phyloP scores from a whole-genome alignment of 2,329 filamentous ascomycete species.

The Sclerotinia trifoliorum region DNA sequence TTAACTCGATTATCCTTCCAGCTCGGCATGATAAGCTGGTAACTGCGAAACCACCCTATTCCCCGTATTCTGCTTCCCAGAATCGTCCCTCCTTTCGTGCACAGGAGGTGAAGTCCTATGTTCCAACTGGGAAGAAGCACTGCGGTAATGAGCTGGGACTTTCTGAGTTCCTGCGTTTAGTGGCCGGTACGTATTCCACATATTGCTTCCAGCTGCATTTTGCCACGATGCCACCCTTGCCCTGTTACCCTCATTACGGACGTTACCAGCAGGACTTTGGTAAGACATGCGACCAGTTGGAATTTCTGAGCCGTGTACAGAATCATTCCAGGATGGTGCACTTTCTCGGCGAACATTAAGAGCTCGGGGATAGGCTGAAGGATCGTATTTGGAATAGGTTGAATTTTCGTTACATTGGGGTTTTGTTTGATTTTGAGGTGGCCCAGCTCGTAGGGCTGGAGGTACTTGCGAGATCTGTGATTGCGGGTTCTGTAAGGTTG shows the following conservation, averaged over 20 bases:
- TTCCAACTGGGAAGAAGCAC: background rate
- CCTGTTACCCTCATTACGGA: background rate
- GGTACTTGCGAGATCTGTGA: conserved; percentile 11
- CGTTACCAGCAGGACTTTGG: background rate
- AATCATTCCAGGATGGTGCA: conserved; percentile 15
- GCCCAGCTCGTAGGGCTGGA: background rate
- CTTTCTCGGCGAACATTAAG: background rate
- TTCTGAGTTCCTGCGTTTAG: background rate
- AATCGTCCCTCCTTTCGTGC: background rate
- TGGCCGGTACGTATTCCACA: conserved; percentile 6
- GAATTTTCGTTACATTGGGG: background rate
- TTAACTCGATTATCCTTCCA: conserved; percentile 9
- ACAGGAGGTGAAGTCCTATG: background rate
- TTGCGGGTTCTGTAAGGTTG: conserved; percentile 12
- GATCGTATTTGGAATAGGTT: background rate
- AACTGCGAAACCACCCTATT: background rate
- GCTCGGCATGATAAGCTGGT: conserved; percentile 10
- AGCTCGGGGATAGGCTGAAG: conserved; percentile 1
- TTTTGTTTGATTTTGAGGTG: background rate
- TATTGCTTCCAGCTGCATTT: background rate
- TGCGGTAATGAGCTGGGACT: conserved; percentile 6
- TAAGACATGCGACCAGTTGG: background rate
- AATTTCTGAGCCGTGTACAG: background rate
- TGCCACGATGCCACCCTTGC: conserved; percentile 16
- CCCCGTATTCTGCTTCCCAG: background rate